Conservation (phyloP, 257 asterid species). For the Plantago major region DNA sequence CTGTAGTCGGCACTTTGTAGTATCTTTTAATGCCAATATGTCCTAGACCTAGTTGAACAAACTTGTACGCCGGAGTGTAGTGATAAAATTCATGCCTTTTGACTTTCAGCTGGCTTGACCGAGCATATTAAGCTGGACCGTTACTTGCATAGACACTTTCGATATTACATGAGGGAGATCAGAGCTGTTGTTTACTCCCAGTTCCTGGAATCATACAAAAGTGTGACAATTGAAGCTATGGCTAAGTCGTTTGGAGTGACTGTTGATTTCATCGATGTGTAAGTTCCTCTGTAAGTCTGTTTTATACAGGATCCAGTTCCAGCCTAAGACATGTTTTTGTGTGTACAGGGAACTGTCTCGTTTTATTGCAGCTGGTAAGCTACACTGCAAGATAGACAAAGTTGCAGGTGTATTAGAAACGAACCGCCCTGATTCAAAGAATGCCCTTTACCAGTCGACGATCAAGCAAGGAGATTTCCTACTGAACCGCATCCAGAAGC, state of each 20-base stretch:
- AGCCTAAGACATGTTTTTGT: neutral
- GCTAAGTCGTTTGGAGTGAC: conserved; percentile 78
- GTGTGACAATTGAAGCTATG: conserved; percentile 81
- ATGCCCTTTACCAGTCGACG: conserved; percentile 86
- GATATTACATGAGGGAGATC: conserved; percentile 79
- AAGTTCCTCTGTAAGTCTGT: too few relatives aligned
- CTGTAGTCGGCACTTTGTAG: too few relatives aligned
- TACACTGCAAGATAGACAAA: conserved; percentile 80
- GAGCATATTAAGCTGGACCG: conserved; percentile 69
- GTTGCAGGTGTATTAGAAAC: conserved; percentile 88
- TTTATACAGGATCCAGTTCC: too few relatives aligned
- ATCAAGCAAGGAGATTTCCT: conserved; percentile 95
- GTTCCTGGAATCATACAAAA: conserved; percentile 79
- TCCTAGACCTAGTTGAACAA: too few relatives aligned
- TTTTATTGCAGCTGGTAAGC: conserved; percentile 76
- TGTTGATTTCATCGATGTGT: conserved; percentile 69
- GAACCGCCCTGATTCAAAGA: conserved; percentile 89
- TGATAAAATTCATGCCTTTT: too few relatives aligned
- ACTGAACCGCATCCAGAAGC: conserved; percentile 86
- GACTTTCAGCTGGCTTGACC: conserved; percentile 64
- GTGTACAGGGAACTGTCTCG: conserved; percentile 65
- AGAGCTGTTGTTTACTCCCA: conserved; percentile 78
- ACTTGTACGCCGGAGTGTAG: too few relatives aligned
- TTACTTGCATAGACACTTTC: conserved; percentile 67
- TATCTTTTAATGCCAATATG: too few relatives aligned